Percentiles rank a stretch among this genome's conserved stretches.
Conservation (phyloP, 2,329 filamentous ascomycete genomes). For the Xylariales sp. region DNA sequence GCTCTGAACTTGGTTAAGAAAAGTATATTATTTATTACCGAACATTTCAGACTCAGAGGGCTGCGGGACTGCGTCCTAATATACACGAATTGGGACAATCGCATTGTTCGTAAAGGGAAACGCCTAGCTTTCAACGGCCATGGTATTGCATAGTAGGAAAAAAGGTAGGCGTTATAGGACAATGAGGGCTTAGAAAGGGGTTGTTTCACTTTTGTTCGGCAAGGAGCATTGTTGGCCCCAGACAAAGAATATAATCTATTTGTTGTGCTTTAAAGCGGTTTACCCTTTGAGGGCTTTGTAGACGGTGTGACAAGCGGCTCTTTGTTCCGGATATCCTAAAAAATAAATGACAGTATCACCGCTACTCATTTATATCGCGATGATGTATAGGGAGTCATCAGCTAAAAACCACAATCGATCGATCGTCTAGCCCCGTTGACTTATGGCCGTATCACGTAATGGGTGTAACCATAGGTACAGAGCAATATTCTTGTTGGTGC, state of each 20-base stretch:
- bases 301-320: background rate
- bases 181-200: background rate
- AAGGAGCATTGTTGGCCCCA: constrained; percentile 11
- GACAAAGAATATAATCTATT: background rate
- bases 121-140: background rate
- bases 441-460: no score
- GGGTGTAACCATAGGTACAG: no score
- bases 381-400: no score
- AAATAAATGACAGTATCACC: background rate
- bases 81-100: background rate
- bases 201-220: background rate
- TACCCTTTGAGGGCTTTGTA: background rate
- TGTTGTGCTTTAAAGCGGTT: background rate
- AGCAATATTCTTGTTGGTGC: no score
- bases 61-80: background rate
- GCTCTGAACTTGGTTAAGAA: constrained; percentile 1
- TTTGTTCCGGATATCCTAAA: background rate
- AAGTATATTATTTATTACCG: background rate
- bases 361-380: background rate
- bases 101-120: background rate
- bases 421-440: no score
- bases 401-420: no score
- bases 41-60: background rate
- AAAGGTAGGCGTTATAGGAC: background rate
- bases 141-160: background rate